Evolutionary conservation across 352 stramenopile species (phyloP), one percentile per base, ranked within the genome.

Genomic region (Saprolegnia parasitica): DNA sequence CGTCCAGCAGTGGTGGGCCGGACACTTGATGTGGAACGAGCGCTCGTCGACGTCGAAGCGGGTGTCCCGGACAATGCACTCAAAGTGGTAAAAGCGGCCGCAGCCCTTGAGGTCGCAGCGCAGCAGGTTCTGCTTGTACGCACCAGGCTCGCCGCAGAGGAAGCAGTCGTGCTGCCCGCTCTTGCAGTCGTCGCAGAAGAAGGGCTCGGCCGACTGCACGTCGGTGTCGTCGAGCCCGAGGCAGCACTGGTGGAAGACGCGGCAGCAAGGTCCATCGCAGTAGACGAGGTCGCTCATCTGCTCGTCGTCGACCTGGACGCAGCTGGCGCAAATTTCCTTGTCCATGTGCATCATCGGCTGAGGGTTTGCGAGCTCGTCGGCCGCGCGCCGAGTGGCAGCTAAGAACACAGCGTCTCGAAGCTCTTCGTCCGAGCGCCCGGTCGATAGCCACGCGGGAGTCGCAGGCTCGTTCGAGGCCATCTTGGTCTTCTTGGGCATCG

Each of bases 241-340:
- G 75, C 94, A 98, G 26, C 83, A 89, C 26, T 94, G 89, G 73
- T 98, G 94, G 80, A 97, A 98, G 55, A 90, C 89, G 56, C 91
- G 93, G 35, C 92, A 72, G 68, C 94, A 98, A 1, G 79, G 76
- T n/a, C 92, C 93, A 74, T 98, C 92, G 62, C 94, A 98, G 56
- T 98, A 60, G 15, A 98, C 78, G 76, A 98, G 84, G 56, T 96
- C 78, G 8, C 76, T 87, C 42, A 90, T 62, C 47, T 88, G 76
- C 21, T 91, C 85, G 72, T 93, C 86, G 58, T 96, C 87, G 62
- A 91, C 88, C 71, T 95, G 82, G 26, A 87, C 80, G 65, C 88
- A 96, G 42, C 83, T 72, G 8, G 74, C 81, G 58, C 88, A 96
- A 32, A 93, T 56, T 67, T 90, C 81, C 37, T 93, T 85, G 76